These are phyloP conservation scores for Ceratocystiopsis minuta DNA, from an alignment of 2,329 filamentous ascomycete species.

Conservation along the genomic window DNA sequence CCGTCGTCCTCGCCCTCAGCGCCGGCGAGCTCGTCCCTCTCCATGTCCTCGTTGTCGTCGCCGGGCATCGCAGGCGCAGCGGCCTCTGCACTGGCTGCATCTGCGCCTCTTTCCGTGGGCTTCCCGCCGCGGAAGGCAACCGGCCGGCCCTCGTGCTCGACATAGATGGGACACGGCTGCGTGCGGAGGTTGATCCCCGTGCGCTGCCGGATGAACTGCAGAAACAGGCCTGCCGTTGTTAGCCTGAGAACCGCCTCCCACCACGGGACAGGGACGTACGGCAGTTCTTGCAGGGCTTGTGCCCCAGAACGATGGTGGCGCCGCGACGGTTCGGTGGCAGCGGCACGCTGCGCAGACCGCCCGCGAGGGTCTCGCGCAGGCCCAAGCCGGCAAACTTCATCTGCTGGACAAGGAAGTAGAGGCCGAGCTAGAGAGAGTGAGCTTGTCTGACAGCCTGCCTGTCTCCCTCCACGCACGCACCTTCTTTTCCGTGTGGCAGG, in stretches of 20 bases:
- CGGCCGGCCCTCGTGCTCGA: background rate
- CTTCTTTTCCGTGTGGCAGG: constrained; percentile 9
- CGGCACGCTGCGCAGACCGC: background rate
- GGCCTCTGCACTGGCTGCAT: no score
- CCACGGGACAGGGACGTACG: constrained; percentile 1
- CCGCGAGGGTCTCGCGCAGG: constrained; percentile 2
- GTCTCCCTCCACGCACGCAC: background rate
- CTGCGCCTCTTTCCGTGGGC: no score
- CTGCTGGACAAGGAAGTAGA: constrained; percentile 4
- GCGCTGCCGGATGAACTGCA: background rate
- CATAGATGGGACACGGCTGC: background rate
- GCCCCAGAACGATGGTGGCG: constrained; percentile 5
- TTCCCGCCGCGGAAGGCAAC: no score
- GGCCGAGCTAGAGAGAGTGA: constrained; percentile 1
- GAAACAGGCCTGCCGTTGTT: constrained; percentile 3
- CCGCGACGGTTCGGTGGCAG: constrained; percentile 1
- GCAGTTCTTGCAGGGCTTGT: constrained; percentile 8
- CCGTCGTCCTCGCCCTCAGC: background rate
- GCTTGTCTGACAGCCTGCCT: background rate
- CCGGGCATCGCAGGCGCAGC: no score
- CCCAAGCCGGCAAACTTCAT: background rate
- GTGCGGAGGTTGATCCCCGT: constrained; percentile 2
- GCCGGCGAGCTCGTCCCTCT: background rate
- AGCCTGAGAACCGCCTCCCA: no score
- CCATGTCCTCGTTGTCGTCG: background rate